Percentiles rank a stretch among this genome's conserved stretches.
phyloP scores from a whole-genome alignment of 2,329 filamentous ascomycete genomes.

The Penicillium thymicola region DNA sequence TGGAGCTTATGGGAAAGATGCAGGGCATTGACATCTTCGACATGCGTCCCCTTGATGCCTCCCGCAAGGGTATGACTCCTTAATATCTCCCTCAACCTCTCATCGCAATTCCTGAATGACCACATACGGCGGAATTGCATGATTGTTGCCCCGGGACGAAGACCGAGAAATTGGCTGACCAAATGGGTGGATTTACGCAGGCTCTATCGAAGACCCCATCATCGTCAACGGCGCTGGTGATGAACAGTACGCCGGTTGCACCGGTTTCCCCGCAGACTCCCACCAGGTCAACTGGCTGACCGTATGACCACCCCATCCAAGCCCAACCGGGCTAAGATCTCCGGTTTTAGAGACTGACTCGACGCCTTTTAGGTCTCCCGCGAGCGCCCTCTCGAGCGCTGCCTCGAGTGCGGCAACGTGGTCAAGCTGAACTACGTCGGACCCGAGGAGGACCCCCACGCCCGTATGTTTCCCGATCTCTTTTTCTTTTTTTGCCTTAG shows the following conservation, averaged over 20 bases:
- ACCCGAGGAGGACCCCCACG: conserved; percentile 67
- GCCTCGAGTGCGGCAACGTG: conserved; percentile 91
- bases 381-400: conserved; percentile 88
- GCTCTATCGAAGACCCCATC: conserved; percentile 87
- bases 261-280: conserved; percentile 86
- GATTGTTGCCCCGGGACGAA: background rate
- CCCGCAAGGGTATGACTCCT: conserved; percentile 69
- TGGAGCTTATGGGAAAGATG: conserved; percentile 99
- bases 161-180: conserved; percentile 3
- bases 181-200: conserved; percentile 44
- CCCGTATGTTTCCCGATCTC: conserved; percentile 42
- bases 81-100: conserved; percentile 16
- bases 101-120: background rate
- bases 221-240: conserved; percentile 86
- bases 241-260: conserved; percentile 97
- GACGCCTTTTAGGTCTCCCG: conserved; percentile 64
- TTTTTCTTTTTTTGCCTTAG: background rate
- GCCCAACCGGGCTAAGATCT: background rate
- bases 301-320: conserved; percentile 51
- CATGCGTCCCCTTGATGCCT: conserved; percentile 92
- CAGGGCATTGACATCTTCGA: conserved; percentile 97
- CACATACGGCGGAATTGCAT: background rate
- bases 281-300: conserved; percentile 89
- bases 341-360: background rate
- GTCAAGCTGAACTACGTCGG: conserved; percentile 99